These are phyloP conservation scores for Rhodomyrtus psidioides DNA, from an alignment of 441 rosid genomes.

Conservation along the genomic window DNA sequence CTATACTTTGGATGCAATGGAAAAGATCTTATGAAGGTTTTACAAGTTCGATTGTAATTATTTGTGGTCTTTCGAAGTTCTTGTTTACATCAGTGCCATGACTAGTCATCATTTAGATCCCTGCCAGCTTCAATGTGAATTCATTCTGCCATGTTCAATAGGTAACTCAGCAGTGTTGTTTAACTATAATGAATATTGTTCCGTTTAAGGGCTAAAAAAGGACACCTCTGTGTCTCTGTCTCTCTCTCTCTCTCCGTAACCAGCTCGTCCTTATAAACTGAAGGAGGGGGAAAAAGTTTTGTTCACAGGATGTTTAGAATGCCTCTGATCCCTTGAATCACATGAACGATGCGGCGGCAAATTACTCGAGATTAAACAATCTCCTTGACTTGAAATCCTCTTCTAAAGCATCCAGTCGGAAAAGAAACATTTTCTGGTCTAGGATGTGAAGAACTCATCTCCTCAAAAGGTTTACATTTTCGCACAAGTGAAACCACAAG, in stretches of 20 bases:
- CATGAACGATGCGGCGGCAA: background rate
- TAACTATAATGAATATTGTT: background rate
- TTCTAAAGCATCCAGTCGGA: background rate
- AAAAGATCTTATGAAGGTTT: background rate
- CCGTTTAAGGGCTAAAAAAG: background rate
- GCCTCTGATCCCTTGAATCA: background rate
- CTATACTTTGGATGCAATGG: background rate
- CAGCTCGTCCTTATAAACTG: too few relatives aligned
- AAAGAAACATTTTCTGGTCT: background rate
- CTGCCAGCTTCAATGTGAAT: background rate
- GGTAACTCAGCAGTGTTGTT: background rate
- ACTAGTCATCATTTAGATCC: background rate
- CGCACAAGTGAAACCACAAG: background rate
- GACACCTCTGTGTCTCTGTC: too few relatives aligned
- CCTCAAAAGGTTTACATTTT: background rate
- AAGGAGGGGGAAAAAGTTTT: background rate
- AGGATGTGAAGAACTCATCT: background rate
- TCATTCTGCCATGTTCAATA: background rate
- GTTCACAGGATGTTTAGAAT: background rate
- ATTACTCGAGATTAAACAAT: background rate
- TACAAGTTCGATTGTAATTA: background rate
- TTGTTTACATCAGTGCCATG: background rate
- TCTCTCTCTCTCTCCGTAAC: background rate
- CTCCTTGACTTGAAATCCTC: background rate
- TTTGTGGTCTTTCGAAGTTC: background rate